These are phyloP conservation scores for Boeremia exigua DNA, from an alignment of 2,329 filamentous ascomycete species.

Conservation along the genomic window DNA sequence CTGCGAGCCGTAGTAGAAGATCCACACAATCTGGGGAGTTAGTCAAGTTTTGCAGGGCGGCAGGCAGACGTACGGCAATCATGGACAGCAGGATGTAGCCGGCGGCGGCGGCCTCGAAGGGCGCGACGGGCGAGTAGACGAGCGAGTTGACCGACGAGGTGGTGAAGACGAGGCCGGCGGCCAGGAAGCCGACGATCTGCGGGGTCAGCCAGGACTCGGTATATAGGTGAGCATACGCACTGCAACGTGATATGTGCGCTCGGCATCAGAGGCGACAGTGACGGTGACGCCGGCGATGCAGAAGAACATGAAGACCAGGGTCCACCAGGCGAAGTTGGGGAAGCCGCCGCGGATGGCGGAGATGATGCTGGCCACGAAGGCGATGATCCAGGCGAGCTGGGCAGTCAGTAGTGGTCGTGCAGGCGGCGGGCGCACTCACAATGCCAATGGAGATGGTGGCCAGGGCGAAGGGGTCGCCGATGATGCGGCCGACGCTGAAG, in stretches of 20 bases:
- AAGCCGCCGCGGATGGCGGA: slow-evolving; percentile 66
- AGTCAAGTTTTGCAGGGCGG: slow-evolving; percentile 16
- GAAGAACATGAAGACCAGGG: slow-evolving; percentile 83
- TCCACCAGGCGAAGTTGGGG: slow-evolving; percentile 93
- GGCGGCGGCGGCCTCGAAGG: slow-evolving; percentile 85
- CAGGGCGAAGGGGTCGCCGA: slow-evolving; percentile 95
- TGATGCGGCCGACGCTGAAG: slow-evolving; percentile 84
- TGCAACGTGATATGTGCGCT: slow-evolving; percentile 89
- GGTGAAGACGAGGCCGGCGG: slow-evolving; percentile 81
- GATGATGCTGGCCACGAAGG: slow-evolving; percentile 85
- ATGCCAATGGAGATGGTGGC: slow-evolving; percentile 90
- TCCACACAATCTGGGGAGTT: slow-evolving; percentile 82
- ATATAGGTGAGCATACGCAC: slow-evolving; percentile 50
- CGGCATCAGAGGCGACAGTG: slow-evolving; percentile 82
- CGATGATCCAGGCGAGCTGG: slow-evolving; percentile 93
- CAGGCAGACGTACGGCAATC: slow-evolving; percentile 72
- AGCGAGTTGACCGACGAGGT: slow-evolving; percentile 86
- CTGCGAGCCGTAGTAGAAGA: slow-evolving; percentile 96
- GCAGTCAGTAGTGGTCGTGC: slow-evolving; percentile 21
- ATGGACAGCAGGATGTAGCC: slow-evolving; percentile 95
- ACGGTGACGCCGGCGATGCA: slow-evolving; percentile 80
- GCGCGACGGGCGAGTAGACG: slow-evolving; percentile 75
- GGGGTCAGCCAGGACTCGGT: slow-evolving; percentile 21
- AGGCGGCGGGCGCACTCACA: slow-evolving; percentile 67
- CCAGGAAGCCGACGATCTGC: slow-evolving; percentile 84